A percentile compares a stretch with the other conserved stretches of the same genome.
These are phyloP conservation scores for Ustilago crameri DNA, from an alignment of 1,284 basidiomycete genomes.

Conservation along the genomic window DNA sequence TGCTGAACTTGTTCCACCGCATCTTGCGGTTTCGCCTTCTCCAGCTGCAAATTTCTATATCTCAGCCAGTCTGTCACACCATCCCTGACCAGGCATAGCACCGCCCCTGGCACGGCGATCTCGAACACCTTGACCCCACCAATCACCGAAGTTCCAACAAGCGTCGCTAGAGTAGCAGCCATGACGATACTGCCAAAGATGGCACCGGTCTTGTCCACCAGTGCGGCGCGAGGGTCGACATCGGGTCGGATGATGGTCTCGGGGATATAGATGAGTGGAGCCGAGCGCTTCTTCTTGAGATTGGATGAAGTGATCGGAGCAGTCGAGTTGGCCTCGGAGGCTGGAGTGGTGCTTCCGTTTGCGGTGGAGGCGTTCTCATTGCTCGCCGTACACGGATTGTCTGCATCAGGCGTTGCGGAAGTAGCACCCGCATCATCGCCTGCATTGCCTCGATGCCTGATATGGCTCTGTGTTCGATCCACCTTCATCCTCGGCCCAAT, in stretches of 20 bases:
- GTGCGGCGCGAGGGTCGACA: constrained; percentile 70
- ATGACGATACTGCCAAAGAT: constrained; percentile 72
- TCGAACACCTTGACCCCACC: constrained; percentile 73
- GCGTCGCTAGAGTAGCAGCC: constrained; percentile 72
- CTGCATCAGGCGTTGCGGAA: not conserved
- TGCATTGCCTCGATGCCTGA: constrained; percentile 26
- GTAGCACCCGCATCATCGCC: not conserved
- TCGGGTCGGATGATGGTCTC: constrained; percentile 69
- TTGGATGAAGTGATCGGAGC: constrained; percentile 4
- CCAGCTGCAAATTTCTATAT: constrained; percentile 24
- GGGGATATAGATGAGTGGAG: constrained; percentile 69
- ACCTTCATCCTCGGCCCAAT: constrained; percentile 9
- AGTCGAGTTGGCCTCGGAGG: constrained; percentile 21
- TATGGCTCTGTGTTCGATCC: constrained; percentile 4
- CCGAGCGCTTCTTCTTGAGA: constrained; percentile 6
- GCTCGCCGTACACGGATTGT: constrained; percentile 5
- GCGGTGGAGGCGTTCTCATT: not conserved
- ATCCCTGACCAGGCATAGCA: constrained; percentile 78
- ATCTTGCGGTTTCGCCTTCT: constrained; percentile 13
- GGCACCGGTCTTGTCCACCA: constrained; percentile 72
- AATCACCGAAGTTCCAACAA: constrained; percentile 74
- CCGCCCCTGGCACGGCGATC: constrained; percentile 87
- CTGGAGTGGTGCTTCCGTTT: constrained; percentile 11
- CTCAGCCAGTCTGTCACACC: constrained; percentile 73
- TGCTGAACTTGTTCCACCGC: constrained; percentile 18